Evolutionary conservation across 345 rosid genomes (phyloP).

Genomic region (Bretschneidera sinensis): DNA sequence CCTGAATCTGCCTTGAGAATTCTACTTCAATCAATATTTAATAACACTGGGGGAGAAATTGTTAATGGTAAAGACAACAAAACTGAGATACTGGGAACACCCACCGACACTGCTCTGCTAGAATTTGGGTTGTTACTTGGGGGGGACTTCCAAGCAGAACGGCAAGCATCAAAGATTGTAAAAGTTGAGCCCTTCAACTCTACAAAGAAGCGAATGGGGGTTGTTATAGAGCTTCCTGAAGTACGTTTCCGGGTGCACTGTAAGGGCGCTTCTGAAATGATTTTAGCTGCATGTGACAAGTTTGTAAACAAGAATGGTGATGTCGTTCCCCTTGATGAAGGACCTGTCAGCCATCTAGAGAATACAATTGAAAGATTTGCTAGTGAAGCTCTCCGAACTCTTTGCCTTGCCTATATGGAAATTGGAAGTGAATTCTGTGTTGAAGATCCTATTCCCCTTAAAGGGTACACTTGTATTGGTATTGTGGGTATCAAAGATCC

Average conservation of each 20-base stretch:
- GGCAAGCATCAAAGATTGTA: conserved; percentile 43
- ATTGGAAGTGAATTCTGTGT: conserved; percentile 50
- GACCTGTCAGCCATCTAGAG: conserved; percentile 36
- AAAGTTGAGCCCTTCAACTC: conserved; percentile 96
- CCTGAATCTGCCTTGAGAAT: conserved; percentile 49
- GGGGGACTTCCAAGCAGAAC: conserved; percentile 62
- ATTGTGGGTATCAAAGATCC: conserved; percentile 91
- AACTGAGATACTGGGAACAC: conserved; percentile 84
- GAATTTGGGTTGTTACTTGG: conserved; percentile 82
- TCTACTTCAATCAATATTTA: conserved; percentile 73
- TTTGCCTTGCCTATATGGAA: conserved; percentile 82
- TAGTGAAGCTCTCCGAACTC: conserved; percentile 87
- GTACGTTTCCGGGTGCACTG: conserved; percentile 60
- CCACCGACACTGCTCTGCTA: conserved; percentile 89
- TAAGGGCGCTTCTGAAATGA: conserved; percentile 91
- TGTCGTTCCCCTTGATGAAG: conserved; percentile 64
- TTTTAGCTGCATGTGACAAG: conserved; percentile 73
- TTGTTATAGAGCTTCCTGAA: conserved; percentile 63
- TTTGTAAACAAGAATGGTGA: conserved; percentile 60
- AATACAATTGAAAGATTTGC: conserved; percentile 70
- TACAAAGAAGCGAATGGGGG: conserved; percentile 79
- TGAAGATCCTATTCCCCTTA: conserved; percentile 46
- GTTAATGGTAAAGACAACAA: conserved; percentile 47
- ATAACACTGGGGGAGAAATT: conserved; percentile 90
- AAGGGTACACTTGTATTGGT: conserved; percentile 62